A percentile compares a stretch with the other conserved stretches of the same genome.
Conservation (phyloP, 2,329 filamentous ascomycete genomes). For the Emericellopsis cladophorae region DNA sequence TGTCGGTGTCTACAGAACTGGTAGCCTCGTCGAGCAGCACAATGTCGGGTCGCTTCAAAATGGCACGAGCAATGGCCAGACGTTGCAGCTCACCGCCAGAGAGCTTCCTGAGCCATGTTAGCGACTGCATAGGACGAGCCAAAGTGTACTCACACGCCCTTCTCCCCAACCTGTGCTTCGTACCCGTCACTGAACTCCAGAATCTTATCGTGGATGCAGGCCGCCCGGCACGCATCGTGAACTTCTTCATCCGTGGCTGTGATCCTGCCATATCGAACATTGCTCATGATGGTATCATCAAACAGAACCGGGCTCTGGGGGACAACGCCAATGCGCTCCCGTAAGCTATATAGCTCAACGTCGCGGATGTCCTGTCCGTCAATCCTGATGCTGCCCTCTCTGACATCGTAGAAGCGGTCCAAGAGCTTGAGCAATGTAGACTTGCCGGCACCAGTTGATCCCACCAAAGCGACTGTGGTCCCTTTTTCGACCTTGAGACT, state of each 20-base stretch:
- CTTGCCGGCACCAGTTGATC: conserved; percentile 46
- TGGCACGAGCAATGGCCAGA: conserved; percentile 56
- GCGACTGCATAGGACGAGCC: neutral
- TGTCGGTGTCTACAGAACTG: conserved; percentile 61
- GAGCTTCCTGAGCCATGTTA: conserved; percentile 30
- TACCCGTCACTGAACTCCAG: conserved; percentile 38
- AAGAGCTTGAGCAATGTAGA: conserved; percentile 46
- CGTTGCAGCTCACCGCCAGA: conserved; percentile 56
- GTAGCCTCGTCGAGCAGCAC: conserved; percentile 72
- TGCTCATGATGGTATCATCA: conserved; percentile 46
- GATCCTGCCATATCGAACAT: conserved; percentile 42
- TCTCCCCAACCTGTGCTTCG: conserved; percentile 35
- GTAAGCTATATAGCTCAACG: conserved; percentile 36
- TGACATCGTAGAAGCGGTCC: conserved; percentile 46
- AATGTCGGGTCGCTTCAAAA: conserved; percentile 63
- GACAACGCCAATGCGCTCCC: conserved; percentile 41
- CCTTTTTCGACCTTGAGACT: conserved; percentile 37
- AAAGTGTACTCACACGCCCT: conserved; percentile 26
- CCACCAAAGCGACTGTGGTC: conserved; percentile 46
- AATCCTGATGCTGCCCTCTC: conserved; percentile 36
- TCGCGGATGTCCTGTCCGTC: conserved; percentile 45
- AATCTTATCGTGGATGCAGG: conserved; percentile 47
- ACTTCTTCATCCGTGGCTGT: conserved; percentile 42
- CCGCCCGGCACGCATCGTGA: conserved; percentile 38
- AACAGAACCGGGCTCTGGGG: conserved; percentile 44